Evolutionary conservation across 768 basidiomycete genomes (phyloP), one percentile per base, ranked within the genome.

Genomic region (Pleurotus salmoneostramineus): DNA sequence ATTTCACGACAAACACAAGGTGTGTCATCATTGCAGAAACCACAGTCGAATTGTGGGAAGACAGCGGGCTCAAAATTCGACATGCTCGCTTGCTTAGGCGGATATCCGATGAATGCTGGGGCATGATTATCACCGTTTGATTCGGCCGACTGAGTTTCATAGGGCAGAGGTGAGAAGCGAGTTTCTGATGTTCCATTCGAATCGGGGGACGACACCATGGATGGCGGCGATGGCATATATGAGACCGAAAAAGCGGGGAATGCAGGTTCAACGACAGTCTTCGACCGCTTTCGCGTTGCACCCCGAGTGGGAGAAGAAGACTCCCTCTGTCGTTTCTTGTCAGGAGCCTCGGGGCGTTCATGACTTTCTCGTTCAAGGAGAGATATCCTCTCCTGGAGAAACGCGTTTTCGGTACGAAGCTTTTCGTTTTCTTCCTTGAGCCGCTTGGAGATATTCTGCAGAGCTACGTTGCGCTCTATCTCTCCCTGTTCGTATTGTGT

Each of bases 401-500:
- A 64, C 31, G 68, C 61, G 64, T 93, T 93, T 71, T 93, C 90
- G 60, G 76, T 74, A 51, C 83, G 83, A 14, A 94, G 78, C 12
- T 73, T 73, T 54, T 92, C 89, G 62, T 95, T 95, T 68, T 95
- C 93, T 63, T 92, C 91, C 71, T 93, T 94, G 58, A 91, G 79
- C 34, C 85, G 83, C 72, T 92, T 93, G 11, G 90, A 91, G 56
- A 91, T 82, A 55, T 79, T 84, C 71, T 94, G 93, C 17, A 95
- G 75, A 47, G 90, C 89, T 50, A 94, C 83, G 65, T 89, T 93
- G 57, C 91, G 85, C 68, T 94, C 89, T 31, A 93, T 85, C 68
- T 94, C 92, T n/a, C 93, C 93, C 67, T 91, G 89, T 68, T 95
- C 92, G 64, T 93, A 94, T 15, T 83, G 83, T 61, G 89, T 86